Evolutionary conservation across 2,329 filamentous ascomycete species (phyloP).

Genomic region (Clarireedia sp.): DNA sequence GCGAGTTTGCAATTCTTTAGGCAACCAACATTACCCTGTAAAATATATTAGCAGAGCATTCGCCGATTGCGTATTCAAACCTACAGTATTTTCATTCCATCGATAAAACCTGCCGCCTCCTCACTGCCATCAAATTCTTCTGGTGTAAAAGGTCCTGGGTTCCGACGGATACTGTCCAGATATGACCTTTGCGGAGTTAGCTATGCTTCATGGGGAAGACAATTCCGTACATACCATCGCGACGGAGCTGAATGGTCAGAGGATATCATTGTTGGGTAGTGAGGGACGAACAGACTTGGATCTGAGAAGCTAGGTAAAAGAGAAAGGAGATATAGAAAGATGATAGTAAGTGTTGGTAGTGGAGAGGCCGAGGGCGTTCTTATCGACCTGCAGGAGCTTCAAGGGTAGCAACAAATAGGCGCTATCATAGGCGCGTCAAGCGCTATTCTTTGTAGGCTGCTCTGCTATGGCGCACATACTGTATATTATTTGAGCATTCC

Average conservation of each 20-base stretch:
- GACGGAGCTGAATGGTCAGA: neutral
- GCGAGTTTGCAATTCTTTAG: neutral
- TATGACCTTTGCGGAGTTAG: slow-evolving; percentile 57
- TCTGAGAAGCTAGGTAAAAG: neutral
- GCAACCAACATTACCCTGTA: slow-evolving; percentile 28
- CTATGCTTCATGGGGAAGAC: neutral
- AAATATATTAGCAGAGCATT: slow-evolving; percentile 18
- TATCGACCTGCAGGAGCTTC: slow-evolving; percentile 15
- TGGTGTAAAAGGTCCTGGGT: slow-evolving; percentile 74
- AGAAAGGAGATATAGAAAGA: neutral
- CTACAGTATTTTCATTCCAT: slow-evolving; percentile 68
- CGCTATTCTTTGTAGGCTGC: neutral
- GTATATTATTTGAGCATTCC: neutral
- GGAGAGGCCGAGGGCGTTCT: slow-evolving; percentile 2
- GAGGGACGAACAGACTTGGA: neutral
- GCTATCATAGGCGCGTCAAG: slow-evolving; percentile 10
- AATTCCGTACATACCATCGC: slow-evolving; percentile 19
- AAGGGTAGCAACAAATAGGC: neutral
- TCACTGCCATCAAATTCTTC: slow-evolving; percentile 41
- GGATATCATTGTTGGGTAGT: neutral
- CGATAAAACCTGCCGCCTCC: slow-evolving; percentile 47
- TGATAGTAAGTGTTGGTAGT: neutral
- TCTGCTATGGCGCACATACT: neutral
- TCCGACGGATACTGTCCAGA: slow-evolving; percentile 71
- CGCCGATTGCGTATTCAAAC: slow-evolving; percentile 2